Percentiles rank a stretch among this genome's conserved stretches.
Conservation (phyloP, 768 basidiomycete species). For the Lactifluus pinguis region DNA sequence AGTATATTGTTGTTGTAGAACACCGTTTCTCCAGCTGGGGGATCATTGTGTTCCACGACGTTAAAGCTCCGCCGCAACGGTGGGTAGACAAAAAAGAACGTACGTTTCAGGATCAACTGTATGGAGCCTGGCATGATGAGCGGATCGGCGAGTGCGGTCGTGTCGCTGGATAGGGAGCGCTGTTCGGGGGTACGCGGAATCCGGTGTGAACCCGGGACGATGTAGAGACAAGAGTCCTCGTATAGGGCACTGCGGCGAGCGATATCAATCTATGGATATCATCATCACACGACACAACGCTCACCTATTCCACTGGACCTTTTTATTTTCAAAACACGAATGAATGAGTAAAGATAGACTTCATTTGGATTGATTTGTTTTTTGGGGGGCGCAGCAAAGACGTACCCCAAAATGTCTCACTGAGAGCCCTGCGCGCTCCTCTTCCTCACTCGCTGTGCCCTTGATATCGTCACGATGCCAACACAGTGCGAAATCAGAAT, state of each 20-base stretch:
- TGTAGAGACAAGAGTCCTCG: slow-evolving; percentile 56
- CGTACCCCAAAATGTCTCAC: slow-evolving; percentile 58
- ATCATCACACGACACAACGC: slow-evolving; percentile 20
- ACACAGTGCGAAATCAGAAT: slow-evolving; percentile 58
- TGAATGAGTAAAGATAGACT: background rate
- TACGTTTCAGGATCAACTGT: slow-evolving; percentile 45
- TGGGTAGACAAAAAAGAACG: slow-evolving; percentile 16
- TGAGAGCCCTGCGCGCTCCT: slow-evolving; percentile 48
- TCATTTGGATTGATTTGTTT: too few species aligned
- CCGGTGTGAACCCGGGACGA: slow-evolving; percentile 64
- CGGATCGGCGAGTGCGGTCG: slow-evolving; percentile 46
- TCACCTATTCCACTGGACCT: slow-evolving; percentile 82
- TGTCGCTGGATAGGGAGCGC: slow-evolving; percentile 42
- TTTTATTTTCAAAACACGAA: background rate
- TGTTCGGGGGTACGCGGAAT: slow-evolving; percentile 48
- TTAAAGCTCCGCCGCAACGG: too few species aligned
- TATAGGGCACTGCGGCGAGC: slow-evolving; percentile 47
- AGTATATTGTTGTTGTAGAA: slow-evolving; percentile 78
- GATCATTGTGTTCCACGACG: too few species aligned
- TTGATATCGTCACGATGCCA: slow-evolving; percentile 77
- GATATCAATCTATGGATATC: too few species aligned
- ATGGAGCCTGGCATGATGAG: slow-evolving; percentile 64
- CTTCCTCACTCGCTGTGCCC: slow-evolving; percentile 46
- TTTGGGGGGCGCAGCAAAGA: background rate
- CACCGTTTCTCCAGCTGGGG: slow-evolving; percentile 59